Evolutionary conservation across 2,329 filamentous ascomycete species (phyloP), one percentile per base, ranked within the genome.

Genomic region (Diplocarpon mali): DNA sequence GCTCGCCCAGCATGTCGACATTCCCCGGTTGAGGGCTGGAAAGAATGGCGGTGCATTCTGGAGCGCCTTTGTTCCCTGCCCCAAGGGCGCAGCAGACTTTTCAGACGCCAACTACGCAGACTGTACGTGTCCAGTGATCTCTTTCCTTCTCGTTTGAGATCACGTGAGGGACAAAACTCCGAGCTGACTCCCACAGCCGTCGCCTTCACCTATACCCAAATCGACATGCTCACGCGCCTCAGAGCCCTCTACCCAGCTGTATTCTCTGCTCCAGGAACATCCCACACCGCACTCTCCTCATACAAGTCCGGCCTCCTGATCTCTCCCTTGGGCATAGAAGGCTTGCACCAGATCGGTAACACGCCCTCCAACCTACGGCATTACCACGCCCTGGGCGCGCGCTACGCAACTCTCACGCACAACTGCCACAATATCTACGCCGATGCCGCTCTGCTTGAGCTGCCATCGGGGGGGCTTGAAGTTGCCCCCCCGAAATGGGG

Each of bases 301-400:
- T 85, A 85, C 62, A 67, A 67, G 40, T 53, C 69, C 20, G 73
- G 73, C 52, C 76, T 76, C 55, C 69, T 93, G 40, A 83, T 92
- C 57, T 89, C 84, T 1, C 84, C 85, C 0, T 67, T 90, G 3
- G 85, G 82, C 2, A 78, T 93, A 42, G 88, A 95, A 66, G 90
- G 90, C 3, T 73, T 95, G 7, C 90, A 96, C 60, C 90, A 95
- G 58, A 93, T 96, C 55, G 89, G 87, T 47, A 95, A 95, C 65
- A 85, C 80, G 1, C 69, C 80, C 17, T 73, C 83, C 34, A 88
- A 80, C 44, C 69, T 96, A 9, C 79, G 90, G 6, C 71, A 77
- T 17, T 95, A 82, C 63, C 71, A 92, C 62, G 69, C 73, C 2
- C 70, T 94, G 2, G 90, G 90, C 1, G 88, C 89, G 5, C 80